These are phyloP conservation scores for Lolium perenne DNA, from an alignment of 176 grass and related monocot species.

Conservation along the genomic window DNA sequence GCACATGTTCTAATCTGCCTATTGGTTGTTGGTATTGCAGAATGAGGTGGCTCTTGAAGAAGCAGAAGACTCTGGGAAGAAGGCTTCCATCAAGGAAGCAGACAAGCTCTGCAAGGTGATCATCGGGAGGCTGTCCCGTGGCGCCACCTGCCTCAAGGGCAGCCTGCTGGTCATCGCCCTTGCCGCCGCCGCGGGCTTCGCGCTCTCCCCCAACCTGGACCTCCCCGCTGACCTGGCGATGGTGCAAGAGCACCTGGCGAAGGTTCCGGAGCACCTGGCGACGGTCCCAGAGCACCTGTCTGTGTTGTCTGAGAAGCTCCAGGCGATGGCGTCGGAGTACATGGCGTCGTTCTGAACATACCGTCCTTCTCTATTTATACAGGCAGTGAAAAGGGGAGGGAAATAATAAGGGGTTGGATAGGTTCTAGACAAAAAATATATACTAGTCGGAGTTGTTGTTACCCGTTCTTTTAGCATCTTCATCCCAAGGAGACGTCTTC, in stretches of 20 bases:
- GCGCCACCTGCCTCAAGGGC: conserved; percentile 69
- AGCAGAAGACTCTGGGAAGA: conserved; percentile 50
- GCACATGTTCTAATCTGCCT: neutral
- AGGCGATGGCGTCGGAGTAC: neutral
- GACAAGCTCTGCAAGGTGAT: conserved; percentile 92
- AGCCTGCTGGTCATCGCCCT: conserved; percentile 55
- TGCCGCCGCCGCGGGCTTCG: conserved; percentile 46
- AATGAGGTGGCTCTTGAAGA: conserved; percentile 65
- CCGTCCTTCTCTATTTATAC: neutral
- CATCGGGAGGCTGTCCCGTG: conserved; percentile 61
- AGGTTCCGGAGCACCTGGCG: conserved; percentile 37
- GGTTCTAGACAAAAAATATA: conserved; percentile 49
- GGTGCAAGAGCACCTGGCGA: conserved; percentile 53
- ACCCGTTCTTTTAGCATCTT: conserved; percentile 25
- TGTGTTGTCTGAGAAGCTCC: neutral
- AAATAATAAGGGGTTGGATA: conserved; percentile 54
- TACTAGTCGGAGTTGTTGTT: conserved; percentile 38
- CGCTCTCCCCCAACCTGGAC: conserved; percentile 57
- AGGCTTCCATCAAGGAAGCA: conserved; percentile 69
- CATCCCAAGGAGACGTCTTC: neutral
- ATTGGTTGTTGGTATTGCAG: conserved; percentile 45
- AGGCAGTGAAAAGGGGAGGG: conserved; percentile 26
- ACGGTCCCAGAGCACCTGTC: neutral
- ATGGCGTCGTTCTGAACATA: neutral
- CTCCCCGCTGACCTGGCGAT: conserved; percentile 42